phyloP scores from a whole-genome alignment of 768 basidiomycete genomes.

The Pleurotus djamor region DNA sequence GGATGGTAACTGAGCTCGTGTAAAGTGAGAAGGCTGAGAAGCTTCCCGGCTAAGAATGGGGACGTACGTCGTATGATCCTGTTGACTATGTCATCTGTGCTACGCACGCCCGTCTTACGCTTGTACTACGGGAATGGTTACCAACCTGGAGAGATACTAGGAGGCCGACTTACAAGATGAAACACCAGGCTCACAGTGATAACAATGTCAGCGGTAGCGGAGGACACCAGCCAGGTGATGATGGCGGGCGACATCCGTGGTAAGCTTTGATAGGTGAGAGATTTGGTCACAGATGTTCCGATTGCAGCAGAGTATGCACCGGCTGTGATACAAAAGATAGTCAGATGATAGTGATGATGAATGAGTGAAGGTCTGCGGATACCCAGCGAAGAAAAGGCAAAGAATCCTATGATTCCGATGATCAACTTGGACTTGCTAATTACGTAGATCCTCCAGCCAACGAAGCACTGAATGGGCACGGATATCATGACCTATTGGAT shows the following conservation, averaged over 20 bases:
- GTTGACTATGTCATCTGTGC: conserved; percentile 6
- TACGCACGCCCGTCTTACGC: conserved; percentile 1
- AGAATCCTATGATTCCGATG: conserved; percentile 2
- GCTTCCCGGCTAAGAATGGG: background rate
- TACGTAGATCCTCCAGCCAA: conserved; percentile 9
- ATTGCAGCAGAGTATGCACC: background rate
- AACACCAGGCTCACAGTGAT: conserved; percentile 7
- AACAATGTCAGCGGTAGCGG: conserved; percentile 6
- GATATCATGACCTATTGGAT: conserved; percentile 9
- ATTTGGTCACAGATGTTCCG: background rate
- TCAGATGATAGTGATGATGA: background rate
- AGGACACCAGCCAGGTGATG: conserved; percentile 6
- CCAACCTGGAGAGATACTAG: background rate
- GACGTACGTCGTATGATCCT: conserved; percentile 2
- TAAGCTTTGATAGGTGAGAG: background rate
- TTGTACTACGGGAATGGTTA: background rate
- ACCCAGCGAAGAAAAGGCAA: conserved; percentile 8
- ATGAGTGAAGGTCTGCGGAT: background rate
- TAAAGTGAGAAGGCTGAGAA: background rate
- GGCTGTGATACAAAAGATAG: background rate
- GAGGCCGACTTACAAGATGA: background rate
- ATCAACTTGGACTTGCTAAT: conserved; percentile 4
- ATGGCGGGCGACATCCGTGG: background rate
- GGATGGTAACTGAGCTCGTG: conserved; percentile 6
- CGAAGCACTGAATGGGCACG: conserved; percentile 7